These are phyloP conservation scores for Coniferiporia sulphurascens DNA, from an alignment of 1,284 basidiomycete genomes.

Conservation along the genomic window DNA sequence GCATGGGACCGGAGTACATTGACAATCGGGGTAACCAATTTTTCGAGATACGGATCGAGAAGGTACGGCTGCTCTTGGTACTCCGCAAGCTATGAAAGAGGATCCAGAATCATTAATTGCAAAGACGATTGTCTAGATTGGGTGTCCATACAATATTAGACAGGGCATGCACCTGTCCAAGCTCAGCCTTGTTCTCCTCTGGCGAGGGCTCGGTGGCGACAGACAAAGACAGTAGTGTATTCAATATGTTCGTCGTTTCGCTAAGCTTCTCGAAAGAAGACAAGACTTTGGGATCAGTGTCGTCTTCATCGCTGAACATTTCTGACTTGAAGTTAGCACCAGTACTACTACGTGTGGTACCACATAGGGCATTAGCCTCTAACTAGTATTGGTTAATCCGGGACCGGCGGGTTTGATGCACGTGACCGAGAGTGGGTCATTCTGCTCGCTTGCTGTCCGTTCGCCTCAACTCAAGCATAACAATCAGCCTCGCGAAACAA, in stretches of 20 bases:
- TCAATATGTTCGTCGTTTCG: neutral
- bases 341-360: neutral
- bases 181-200: constrained; percentile 11
- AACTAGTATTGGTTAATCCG: too few relatives aligned
- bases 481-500: too few relatives aligned
- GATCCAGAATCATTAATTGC: neutral
- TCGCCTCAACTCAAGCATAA: too few relatives aligned
- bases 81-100: constrained; percentile 60
- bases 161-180: neutral
- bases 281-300: constrained; percentile 4
- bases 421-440: too few relatives aligned
- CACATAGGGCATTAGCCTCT: too few relatives aligned
- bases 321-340: neutral
- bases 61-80: constrained; percentile 95
- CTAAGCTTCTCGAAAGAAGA: constrained; percentile 10
- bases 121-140: neutral
- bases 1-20: constrained; percentile 58
- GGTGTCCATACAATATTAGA: constrained; percentile 7
- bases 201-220: constrained; percentile 1
- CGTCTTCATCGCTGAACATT: neutral
- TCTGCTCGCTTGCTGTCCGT: too few relatives aligned
- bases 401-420: too few relatives aligned
- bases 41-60: constrained; percentile 92
- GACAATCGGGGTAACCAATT: constrained; percentile 76
- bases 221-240: constrained; percentile 4